Base-by-base conservation (phyloP, 225 moss, liverwort and hornwort species). In the Bryoerythrophyllum caledonicum region DNA sequence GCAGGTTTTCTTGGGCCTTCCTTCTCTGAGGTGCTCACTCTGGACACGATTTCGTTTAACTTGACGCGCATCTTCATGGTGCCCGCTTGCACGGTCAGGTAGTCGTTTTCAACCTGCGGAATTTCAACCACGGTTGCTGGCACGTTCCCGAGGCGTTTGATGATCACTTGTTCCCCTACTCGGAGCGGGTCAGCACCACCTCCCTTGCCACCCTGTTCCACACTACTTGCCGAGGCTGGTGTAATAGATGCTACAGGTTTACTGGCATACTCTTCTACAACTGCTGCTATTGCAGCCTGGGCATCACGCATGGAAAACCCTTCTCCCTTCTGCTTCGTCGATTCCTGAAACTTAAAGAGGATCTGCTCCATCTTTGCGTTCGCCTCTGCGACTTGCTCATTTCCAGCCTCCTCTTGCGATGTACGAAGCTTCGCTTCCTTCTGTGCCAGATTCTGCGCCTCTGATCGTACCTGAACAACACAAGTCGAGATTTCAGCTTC, bases 51-150 rank as follows among this genome's bases (percentile, higher is more conserved):
- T 81, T 95, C 99, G 65, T 70, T 88, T 67, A 85, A 13, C 71
- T 90, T 95, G 74, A 99, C 93, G 75, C 87, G 90, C 89, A 99
- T 78, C 78, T 93, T 99, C 90, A 99, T 82, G 40, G 87, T 88
- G 58, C 99, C 99, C 61, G 89, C 79, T 78, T 92, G 95, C 32
- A 99, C 95, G 34, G 91, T 86, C 63, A 99, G 55, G 73, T 86
- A 88, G 28, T 91, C 85, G 41, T 87, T 88, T 30, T 89, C 91
- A 24, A 77, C 82, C 37, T 86, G 84, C 10, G 89, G 89, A 6
- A 86, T 68, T 81, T 91, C 99, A 49, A 88, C 68, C 1, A 99
- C 74, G 38, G 90, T 95, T 37, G 87, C 95, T 65, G 92, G 84
- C 38, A 89, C 25, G 73, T 88, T 99, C 35, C 99, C 90, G 16